Base-by-base conservation (phyloP, 1,139 yeast species). In the Wickerhamiella pararugosa region DNA sequence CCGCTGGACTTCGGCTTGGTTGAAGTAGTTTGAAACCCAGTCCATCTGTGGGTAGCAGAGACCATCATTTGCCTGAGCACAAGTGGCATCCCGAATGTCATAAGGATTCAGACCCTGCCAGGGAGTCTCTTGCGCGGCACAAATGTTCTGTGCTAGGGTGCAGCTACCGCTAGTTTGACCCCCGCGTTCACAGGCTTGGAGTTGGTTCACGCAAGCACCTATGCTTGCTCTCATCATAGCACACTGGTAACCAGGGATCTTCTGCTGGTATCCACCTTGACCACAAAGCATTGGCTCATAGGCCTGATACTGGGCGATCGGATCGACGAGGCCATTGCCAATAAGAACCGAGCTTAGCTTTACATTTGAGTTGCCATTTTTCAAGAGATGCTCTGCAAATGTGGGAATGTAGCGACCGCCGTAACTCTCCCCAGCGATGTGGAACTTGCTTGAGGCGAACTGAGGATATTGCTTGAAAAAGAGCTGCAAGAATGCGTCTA, bases 281-380 rank as follows among this genome's bases (percentile, higher is more conserved):
- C 86, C 87, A 59, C 93, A 81, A 1, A 79, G 87, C 92, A 81
- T 81, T 51, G 87, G 87, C 54, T 73, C 74, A 60, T 80, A 80
- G 57, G 71, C 71, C 44, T 69, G 73, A 53, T 75, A 71, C 60
- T 81, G 93, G 41, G 73, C 65, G 47, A 76, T 66, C 1, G 90
- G 70, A 56, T 81, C 90, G 26, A 87, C 79, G 49, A 80, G 70
- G 44, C 93, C 93, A 58, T 81, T 81, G 29, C 93, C 93, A 53
- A 81, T 80, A 57, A 81, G 59, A 4, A 80, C 73, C 1, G 90
- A 79, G 8, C 73, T 60, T 52, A 81, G 69, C 50, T 79, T 73
- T 57, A 80, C 79, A 15, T 71, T 62, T 45, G 79, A 67, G 53
- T 77, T 81, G n/a, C 48, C 44, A 73, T 76, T 56, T 10, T 75